Conservation (phyloP, 108 stramenopile species). For the Parietichytrium sp. region DNA sequence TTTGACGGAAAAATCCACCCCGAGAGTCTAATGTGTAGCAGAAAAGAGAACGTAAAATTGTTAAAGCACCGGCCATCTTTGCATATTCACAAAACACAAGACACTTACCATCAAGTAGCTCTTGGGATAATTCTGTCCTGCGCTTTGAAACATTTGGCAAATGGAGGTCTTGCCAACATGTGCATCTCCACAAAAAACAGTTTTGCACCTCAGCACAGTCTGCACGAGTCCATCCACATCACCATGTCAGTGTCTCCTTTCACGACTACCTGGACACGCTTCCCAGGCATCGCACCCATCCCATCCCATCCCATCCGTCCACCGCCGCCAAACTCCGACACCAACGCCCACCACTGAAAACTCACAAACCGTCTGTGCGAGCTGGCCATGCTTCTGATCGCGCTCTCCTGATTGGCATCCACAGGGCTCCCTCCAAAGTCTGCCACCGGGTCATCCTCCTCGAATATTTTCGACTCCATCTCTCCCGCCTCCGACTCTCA, state of each 20-base stretch:
- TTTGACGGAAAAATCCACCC: conserved; percentile 25
- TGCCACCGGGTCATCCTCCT: background rate
- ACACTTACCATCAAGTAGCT: conserved; percentile 25
- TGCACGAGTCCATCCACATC: background rate
- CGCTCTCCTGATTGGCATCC: background rate
- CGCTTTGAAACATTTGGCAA: conserved; percentile 21
- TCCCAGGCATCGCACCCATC: too few species aligned
- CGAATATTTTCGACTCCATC: conserved; percentile 31
- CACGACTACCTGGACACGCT: too few species aligned
- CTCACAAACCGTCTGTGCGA: background rate
- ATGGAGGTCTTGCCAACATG: conserved; percentile 33
- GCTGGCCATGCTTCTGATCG: conserved; percentile 6
- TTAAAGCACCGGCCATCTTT: background rate
- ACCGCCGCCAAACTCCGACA: background rate
- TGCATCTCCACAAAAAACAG: background rate
- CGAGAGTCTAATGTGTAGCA: background rate
- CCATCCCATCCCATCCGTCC: too few species aligned
- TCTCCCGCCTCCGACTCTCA: too few species aligned
- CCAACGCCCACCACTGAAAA: background rate
- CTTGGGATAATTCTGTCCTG: conserved; percentile 1
- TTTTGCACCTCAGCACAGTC: conserved; percentile 1
- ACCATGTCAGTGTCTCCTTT: too few species aligned
- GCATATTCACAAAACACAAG: background rate
- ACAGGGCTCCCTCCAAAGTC: background rate
- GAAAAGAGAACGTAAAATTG: background rate